Evolutionary conservation across 23 red algal genomes (phyloP), one percentile per base, ranked within the genome.

Genomic region (Pyropia haitanensis): DNA sequence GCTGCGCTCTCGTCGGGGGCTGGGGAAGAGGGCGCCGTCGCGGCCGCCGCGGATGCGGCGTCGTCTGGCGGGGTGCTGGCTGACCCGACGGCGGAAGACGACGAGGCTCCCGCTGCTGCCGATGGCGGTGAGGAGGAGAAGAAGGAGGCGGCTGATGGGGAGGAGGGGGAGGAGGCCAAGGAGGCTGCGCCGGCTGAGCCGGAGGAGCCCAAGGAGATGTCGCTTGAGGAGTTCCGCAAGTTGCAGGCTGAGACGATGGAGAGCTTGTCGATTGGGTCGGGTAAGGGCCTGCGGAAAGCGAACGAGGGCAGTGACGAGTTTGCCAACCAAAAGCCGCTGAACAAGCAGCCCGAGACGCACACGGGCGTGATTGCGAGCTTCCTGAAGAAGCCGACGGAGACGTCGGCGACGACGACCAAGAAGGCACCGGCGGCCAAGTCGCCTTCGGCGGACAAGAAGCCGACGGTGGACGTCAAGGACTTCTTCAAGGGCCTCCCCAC

Each of bases 321-420:
- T 58, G 24, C 20, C 7, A 58, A 25, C 18, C 39, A 46, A 13
- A 46, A 46, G 39, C 39, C 39, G 39, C 39, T 46, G 55, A 58
- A 58, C 20, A 58, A 58, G 55, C 18, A 58, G 55, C 55, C 24
- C 55, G 55, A 58, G 55, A 58, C 18, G 55, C 18, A 58, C 20
- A 25, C 18, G 6, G 19, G 18, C 55, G 55, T 10, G 24, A 22
- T 58, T 25, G 55, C 55, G 55, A 22, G 6, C 24, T 25, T 58
- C 20, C 20, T 20, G 4, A 25, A 20, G 19, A 25, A 58, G 55
- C 20, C 55, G 6, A 13, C 18, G 55, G 24, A 58, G 19, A 4
- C 55, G 16, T 25, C 55, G 18, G 8, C 55, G 19, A 12, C 55
- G 7, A 58, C 18, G 55, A 20, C 20, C 55, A 58, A 20, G 19